A percentile compares a stretch with the other conserved stretches of the same genome.
phyloP scores from a whole-genome alignment of 306 rosid genomes.

The Quercus rubra region DNA sequence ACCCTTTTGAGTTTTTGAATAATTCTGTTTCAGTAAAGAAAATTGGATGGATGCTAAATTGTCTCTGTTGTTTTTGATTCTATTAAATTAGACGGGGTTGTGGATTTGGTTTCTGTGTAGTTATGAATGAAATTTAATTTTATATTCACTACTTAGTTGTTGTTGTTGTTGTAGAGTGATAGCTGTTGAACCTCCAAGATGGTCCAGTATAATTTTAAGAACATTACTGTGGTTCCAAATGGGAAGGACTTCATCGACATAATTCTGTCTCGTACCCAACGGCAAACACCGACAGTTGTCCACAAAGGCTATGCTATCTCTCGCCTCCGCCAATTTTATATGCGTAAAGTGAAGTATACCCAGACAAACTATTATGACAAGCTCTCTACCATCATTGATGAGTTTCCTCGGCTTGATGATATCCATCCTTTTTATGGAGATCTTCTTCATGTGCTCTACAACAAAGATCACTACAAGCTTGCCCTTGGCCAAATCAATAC shows the following conservation, averaged over 20 bases:
- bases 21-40: no score
- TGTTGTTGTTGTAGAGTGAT: background rate
- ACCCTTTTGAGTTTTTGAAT: no score
- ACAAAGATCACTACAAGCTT: slow-evolving; percentile 93
- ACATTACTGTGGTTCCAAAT: slow-evolving; percentile 84
- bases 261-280: slow-evolving; percentile 79
- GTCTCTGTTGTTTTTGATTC: no score
- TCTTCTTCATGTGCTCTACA: slow-evolving; percentile 81
- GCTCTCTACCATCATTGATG: slow-evolving; percentile 72
- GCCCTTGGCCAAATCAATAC: slow-evolving; percentile 89
- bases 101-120: no score
- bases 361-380: slow-evolving; percentile 70
- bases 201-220: slow-evolving; percentile 90
- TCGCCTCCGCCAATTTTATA: slow-evolving; percentile 75
- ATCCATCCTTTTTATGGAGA: slow-evolving; percentile 86
- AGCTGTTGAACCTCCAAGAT: slow-evolving; percentile 17
- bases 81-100: no score
- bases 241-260: slow-evolving; percentile 82
- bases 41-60: no score
- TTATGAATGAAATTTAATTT: background rate
- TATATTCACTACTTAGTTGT: background rate
- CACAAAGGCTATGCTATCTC: slow-evolving; percentile 84
- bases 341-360: slow-evolving; percentile 88
- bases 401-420: slow-evolving; percentile 76
- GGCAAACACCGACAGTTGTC: slow-evolving; percentile 86